These are phyloP conservation scores for Agrostemma githago DNA, from an alignment of 148 eudicot species.

Conservation along the genomic window DNA sequence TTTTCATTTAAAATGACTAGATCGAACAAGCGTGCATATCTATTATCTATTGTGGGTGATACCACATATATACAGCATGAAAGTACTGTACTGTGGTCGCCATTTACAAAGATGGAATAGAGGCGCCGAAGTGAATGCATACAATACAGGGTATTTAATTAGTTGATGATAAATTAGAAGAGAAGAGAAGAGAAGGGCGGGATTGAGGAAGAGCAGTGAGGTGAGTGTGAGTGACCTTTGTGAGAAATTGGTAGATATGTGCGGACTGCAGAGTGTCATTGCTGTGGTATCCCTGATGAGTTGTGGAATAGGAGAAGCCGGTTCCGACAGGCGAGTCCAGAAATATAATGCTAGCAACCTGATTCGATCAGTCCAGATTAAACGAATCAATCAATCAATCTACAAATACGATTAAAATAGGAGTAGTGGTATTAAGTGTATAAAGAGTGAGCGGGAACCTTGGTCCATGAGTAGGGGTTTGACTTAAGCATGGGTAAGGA, in stretches of 20 bases:
- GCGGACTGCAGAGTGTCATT: conserved; percentile 4
- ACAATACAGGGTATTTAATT: too few species aligned
- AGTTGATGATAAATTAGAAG: neutral
- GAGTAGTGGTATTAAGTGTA: too few species aligned
- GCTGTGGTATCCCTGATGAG: conserved; percentile 1
- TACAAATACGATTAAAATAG: too few species aligned
- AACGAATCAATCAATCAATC: neutral
- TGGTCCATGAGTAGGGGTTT: conserved; percentile 22
- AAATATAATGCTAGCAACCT: conserved; percentile 26
- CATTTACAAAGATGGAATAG: too few species aligned
- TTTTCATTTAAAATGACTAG: neutral
- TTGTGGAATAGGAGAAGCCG: conserved; percentile 25
- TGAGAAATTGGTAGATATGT: conserved; percentile 11
- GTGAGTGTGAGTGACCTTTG: conserved; percentile 11
- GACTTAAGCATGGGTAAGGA: conserved; percentile 6
- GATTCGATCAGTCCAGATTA: neutral
- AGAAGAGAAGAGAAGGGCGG: neutral
- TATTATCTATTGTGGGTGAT: too few species aligned
- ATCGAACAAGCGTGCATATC: neutral
- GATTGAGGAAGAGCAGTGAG: neutral
- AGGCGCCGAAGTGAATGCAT: too few species aligned
- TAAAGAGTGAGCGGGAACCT: neutral
- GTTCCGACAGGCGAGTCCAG: conserved; percentile 23
- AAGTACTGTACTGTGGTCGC: too few species aligned
- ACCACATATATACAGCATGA: too few species aligned